Conservation (phyloP, 352 stramenopile genomes). For the Aphanomyces euteiches region DNA sequence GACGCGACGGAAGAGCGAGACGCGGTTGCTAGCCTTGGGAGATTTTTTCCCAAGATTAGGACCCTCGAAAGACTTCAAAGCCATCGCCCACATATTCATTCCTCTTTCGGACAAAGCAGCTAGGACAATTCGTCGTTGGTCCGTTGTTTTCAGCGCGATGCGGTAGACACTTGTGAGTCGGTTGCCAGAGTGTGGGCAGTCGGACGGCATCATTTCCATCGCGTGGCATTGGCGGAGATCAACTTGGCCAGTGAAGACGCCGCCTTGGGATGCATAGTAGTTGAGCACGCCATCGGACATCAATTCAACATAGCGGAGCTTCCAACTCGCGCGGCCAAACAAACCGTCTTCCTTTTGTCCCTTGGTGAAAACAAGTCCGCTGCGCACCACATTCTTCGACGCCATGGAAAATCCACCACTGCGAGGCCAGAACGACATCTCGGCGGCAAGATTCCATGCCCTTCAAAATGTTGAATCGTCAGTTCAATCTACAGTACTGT, state of each 20-base stretch:
- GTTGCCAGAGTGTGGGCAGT: neutral
- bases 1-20: neutral
- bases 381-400: neutral
- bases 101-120: neutral
- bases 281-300: neutral
- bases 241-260: neutral
- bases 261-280: slow-evolving; percentile 4
- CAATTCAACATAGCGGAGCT: slow-evolving; percentile 5
- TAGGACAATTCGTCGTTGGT: neutral
- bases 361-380: slow-evolving; percentile 6
- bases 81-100: neutral
- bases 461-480: too few relatives aligned
- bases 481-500: too few relatives aligned
- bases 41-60: neutral
- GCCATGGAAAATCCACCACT: too few relatives aligned
- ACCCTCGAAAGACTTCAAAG: neutral
- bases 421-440: too few relatives aligned
- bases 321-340: neutral
- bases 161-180: slow-evolving; percentile 7
- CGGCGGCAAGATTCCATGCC: too few relatives aligned
- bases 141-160: neutral
- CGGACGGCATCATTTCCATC: slow-evolving; percentile 4
- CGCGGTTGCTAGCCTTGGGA: neutral
- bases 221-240: neutral
- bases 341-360: slow-evolving; percentile 8